phyloP scores from a whole-genome alignment of 257 asterid genomes.

The Solanum rostratum region DNA sequence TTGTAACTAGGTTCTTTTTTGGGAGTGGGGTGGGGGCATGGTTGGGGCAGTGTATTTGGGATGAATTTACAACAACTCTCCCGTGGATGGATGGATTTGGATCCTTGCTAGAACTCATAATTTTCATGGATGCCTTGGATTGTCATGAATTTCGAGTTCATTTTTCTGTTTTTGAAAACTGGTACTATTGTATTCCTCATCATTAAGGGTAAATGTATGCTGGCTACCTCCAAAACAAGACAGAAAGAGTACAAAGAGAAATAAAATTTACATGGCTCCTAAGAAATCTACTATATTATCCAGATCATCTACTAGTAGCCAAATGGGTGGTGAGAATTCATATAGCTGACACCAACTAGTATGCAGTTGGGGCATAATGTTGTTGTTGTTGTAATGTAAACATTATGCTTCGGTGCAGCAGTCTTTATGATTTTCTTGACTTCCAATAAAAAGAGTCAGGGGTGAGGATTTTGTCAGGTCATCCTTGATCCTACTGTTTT shows the following conservation, averaged over 20 bases:
- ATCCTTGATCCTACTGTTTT: background rate
- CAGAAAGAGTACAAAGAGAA: no score
- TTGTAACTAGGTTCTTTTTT: background rate
- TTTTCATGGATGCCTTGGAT: background rate
- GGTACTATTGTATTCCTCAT: no score
- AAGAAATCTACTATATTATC: no score
- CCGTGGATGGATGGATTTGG: background rate
- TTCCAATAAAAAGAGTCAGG: background rate
- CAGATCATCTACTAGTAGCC: no score
- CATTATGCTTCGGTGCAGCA: background rate
- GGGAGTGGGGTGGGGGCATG: no score
- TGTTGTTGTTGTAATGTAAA: background rate
- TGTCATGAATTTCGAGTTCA: background rate
- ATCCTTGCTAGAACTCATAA: background rate
- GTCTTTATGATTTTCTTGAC: background rate
- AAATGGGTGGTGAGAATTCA: no score
- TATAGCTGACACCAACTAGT: background rate
- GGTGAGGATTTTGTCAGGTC: background rate
- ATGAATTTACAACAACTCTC: background rate
- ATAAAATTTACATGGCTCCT: no score
- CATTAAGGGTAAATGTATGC: no score
- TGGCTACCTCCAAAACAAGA: no score
- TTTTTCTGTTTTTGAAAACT: no score
- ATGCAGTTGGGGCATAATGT: background rate
- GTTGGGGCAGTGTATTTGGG: background rate